These are phyloP conservation scores for Leccinum pellstonianum DNA, from an alignment of 768 basidiomycete genomes.

Conservation along the genomic window DNA sequence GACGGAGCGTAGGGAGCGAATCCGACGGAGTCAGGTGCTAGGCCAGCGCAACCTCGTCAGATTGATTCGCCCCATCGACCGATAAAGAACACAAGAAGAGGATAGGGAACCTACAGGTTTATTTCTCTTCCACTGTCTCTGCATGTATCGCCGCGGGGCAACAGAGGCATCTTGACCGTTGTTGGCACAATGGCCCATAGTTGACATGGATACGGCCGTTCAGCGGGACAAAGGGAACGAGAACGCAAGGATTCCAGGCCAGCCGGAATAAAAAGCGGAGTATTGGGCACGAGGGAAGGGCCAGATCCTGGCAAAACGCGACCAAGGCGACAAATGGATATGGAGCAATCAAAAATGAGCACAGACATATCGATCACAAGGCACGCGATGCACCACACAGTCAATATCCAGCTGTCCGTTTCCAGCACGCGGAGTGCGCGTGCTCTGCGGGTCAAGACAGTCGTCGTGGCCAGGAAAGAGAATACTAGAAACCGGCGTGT, in stretches of 20 bases:
- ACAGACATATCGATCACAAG: conserved; percentile 24
- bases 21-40: conserved; percentile 46
- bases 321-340: conserved; percentile 19
- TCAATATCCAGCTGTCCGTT: conserved; percentile 15
- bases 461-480: conserved; percentile 6
- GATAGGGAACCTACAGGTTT: conserved; percentile 34
- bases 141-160: conserved; percentile 35
- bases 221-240: conserved; percentile 7
- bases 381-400: conserved; percentile 8
- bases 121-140: conserved; percentile 43
- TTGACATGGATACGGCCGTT: neutral
- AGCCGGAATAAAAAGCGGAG: conserved; percentile 25
- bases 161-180: conserved; percentile 20
- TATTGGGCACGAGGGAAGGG: conserved; percentile 31
- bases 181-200: conserved; percentile 16
- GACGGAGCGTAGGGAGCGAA: conserved; percentile 46
- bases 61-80: conserved; percentile 11
- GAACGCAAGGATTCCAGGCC: conserved; percentile 1
- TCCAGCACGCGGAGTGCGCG: conserved; percentile 27
- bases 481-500: conserved; percentile 10
- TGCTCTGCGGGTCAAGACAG: conserved; percentile 18
- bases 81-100: conserved; percentile 10
- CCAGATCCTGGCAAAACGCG: conserved; percentile 27
- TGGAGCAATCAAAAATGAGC: conserved; percentile 5
- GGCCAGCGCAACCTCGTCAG: conserved; percentile 8